phyloP scores from a whole-genome alignment of 179 eudicot genomes.

The Amaranthus tricolor region DNA sequence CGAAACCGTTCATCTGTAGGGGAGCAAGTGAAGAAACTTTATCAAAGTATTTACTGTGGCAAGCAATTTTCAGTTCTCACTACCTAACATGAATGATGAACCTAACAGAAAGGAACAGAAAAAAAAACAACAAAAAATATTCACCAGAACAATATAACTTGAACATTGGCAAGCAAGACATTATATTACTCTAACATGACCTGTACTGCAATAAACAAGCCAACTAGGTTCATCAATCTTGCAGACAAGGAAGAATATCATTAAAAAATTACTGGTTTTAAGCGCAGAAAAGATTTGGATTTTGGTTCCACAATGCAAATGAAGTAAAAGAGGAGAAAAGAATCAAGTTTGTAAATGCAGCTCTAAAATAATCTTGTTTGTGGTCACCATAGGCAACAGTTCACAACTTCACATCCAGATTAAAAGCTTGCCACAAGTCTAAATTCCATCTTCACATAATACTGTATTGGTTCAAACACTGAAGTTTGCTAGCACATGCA shows the following conservation, averaged over 20 bases:
- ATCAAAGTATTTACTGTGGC: not conserved
- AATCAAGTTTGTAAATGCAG: not conserved
- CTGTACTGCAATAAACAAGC: not conserved
- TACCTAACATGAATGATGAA: constrained; percentile 7
- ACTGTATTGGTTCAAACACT: not conserved
- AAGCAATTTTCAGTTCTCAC: not conserved
- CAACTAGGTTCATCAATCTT: not conserved
- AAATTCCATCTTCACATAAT: not conserved
- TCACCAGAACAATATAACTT: not conserved
- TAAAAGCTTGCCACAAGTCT: not conserved
- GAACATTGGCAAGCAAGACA: not conserved
- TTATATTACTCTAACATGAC: not conserved
- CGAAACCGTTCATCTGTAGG: constrained; percentile 81
- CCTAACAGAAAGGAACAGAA: not conserved
- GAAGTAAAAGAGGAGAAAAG: not conserved
- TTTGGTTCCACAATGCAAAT: not conserved
- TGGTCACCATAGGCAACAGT: not conserved
- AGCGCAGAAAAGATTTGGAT: not conserved
- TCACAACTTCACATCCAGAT: not conserved
- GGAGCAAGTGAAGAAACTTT: constrained; percentile 4
- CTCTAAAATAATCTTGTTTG: not conserved
- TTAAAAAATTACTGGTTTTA: not conserved
- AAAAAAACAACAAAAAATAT: not conserved
- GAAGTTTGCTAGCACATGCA: not conserved
- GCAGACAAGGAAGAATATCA: not conserved